These are phyloP conservation scores for Sphagnurus paluster DNA, from an alignment of 1,284 basidiomycete species.

Conservation along the genomic window DNA sequence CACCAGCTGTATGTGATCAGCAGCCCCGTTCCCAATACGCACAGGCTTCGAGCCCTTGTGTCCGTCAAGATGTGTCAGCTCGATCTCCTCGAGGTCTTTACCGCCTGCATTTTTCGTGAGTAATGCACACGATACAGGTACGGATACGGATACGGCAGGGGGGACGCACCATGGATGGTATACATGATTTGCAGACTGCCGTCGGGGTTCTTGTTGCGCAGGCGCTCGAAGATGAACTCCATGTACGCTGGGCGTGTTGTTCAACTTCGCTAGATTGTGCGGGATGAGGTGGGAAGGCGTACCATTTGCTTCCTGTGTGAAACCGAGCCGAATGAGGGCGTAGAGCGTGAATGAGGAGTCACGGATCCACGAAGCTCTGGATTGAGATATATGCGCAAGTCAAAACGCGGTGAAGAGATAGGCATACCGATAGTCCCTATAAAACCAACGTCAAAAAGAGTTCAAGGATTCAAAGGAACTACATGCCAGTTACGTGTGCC, in stretches of 20 bases:
- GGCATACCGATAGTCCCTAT: neutral
- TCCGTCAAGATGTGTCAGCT: slow-evolving; percentile 81
- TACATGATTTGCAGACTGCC: slow-evolving; percentile 93
- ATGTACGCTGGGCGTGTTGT: slow-evolving; percentile 62
- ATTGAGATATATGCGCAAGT: neutral
- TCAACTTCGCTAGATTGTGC: neutral
- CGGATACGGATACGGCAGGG: neutral
- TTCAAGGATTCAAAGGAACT: no score
- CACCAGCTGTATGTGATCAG: slow-evolving; percentile 86
- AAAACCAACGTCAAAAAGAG: neutral
- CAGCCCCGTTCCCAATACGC: slow-evolving; percentile 87
- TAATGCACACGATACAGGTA: no score
- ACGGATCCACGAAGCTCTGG: slow-evolving; percentile 83
- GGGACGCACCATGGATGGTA: slow-evolving; percentile 68
- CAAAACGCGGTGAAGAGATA: neutral
- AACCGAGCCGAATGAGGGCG: slow-evolving; percentile 87
- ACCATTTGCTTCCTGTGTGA: slow-evolving; percentile 88
- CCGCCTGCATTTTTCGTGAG: slow-evolving; percentile 46
- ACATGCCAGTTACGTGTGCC: slow-evolving; percentile 82
- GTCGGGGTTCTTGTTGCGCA: slow-evolving; percentile 82
- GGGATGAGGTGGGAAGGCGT: slow-evolving; percentile 16
- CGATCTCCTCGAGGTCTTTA: slow-evolving; percentile 83
- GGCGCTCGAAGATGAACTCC: slow-evolving; percentile 84
- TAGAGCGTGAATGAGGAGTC: slow-evolving; percentile 93
- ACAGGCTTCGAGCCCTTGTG: slow-evolving; percentile 84